These are phyloP conservation scores for Groenewaldozyma auringiensis DNA, from an alignment of 1,139 yeast genomes.

Conservation along the genomic window DNA sequence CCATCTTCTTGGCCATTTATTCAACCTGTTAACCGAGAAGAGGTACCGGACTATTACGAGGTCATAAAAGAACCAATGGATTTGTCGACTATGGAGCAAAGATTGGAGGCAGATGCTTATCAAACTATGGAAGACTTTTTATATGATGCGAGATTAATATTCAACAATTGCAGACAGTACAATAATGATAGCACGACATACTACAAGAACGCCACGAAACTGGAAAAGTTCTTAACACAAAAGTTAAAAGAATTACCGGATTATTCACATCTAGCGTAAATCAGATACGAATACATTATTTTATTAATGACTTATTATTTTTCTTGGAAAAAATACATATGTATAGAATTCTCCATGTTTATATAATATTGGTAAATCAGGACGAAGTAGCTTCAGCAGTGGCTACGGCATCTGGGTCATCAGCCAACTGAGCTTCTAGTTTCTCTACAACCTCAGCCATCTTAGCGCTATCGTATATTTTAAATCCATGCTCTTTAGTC, in stretches of 20 bases:
- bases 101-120: conserved; percentile 86
- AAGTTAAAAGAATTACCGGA: conserved; percentile 82
- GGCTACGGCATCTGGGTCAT: conserved; percentile 19
- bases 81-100: conserved; percentile 87
- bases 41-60: conserved; percentile 93
- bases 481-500: conserved; percentile 78
- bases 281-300: conserved; percentile 15
- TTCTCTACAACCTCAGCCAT: conserved; percentile 74
- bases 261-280: conserved; percentile 46
- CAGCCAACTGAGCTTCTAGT: conserved; percentile 63
- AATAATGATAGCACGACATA: conserved; percentile 28
- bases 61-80: conserved; percentile 99
- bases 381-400: conserved; percentile 6
- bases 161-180: conserved; percentile 60
- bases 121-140: conserved; percentile 85
- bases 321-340: too few species aligned
- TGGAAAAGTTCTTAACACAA: conserved; percentile 76
- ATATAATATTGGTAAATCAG: conserved; percentile 1
- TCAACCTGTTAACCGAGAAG: conserved; percentile 85
- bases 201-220: conserved; percentile 65
- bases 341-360: background rate
- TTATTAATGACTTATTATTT: conserved; percentile 8
- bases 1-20: conserved; percentile 99
- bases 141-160: conserved; percentile 78
- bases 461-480: conserved; percentile 74